Conservation (phyloP, 192 early-diverging fungal species). For the Coemansia sp. region DNA sequence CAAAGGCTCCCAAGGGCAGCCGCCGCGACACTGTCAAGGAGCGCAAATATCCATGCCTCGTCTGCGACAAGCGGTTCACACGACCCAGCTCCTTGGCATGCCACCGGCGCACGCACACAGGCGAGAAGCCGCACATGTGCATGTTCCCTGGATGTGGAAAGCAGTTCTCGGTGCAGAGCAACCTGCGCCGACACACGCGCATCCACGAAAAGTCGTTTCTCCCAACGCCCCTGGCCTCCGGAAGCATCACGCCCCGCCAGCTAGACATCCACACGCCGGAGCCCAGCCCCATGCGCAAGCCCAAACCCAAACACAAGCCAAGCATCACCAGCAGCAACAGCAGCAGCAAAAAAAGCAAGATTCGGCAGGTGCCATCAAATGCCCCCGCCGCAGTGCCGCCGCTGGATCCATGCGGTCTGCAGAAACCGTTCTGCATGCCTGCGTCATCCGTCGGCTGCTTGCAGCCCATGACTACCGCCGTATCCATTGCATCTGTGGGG, state of each 20-base stretch:
- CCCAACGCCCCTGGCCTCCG: background rate
- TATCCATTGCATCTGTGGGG: too few relatives aligned
- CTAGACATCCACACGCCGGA: too few relatives aligned
- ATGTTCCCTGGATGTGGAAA: constrained; percentile 38
- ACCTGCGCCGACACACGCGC: constrained; percentile 45
- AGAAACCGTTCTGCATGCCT: background rate
- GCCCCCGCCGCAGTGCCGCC: background rate
- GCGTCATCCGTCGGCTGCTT: background rate
- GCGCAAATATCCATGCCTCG: constrained; percentile 46
- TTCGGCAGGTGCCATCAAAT: background rate
- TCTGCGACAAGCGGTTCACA: constrained; percentile 47
- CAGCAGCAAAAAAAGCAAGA: background rate
- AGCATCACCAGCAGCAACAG: background rate
- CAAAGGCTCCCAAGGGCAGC: background rate
- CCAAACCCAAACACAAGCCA: too few relatives aligned
- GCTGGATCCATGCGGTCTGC: background rate
- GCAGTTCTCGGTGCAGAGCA: constrained; percentile 54
- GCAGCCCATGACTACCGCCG: background rate
- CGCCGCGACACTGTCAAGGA: constrained; percentile 24
- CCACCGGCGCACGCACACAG: constrained; percentile 56
- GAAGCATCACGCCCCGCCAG: background rate
- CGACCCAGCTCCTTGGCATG: constrained; percentile 47
- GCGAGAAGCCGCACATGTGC: constrained; percentile 53
- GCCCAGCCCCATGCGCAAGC: too few relatives aligned
- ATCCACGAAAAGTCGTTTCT: constrained; percentile 37